A percentile compares a stretch with the other conserved stretches of the same genome.
Conservation (phyloP, 208 protist species). For the Leishmania gerbilli region DNA sequence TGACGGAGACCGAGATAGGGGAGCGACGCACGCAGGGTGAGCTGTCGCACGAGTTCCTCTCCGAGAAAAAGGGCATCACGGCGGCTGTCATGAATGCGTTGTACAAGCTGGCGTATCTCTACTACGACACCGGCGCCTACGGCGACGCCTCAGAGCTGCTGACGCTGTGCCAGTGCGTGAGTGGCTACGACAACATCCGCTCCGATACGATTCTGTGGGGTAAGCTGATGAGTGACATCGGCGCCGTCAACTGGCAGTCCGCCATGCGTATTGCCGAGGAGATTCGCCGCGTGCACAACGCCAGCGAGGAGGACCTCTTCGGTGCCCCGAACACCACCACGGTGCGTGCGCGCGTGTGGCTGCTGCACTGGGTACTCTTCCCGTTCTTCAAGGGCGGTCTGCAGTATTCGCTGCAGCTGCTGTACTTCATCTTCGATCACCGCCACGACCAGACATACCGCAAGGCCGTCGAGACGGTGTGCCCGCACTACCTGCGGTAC, state of each 20-base stretch:
- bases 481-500: slow-evolving; percentile 92
- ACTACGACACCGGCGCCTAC: slow-evolving; percentile 89
- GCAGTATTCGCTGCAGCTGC: slow-evolving; percentile 76
- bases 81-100: slow-evolving; percentile 66
- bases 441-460: slow-evolving; percentile 73
- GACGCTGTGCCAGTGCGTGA: slow-evolving; percentile 78
- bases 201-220: slow-evolving; percentile 80
- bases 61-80: slow-evolving; percentile 71
- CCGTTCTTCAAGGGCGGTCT: slow-evolving; percentile 91
- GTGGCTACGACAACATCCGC: slow-evolving; percentile 70
- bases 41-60: slow-evolving; percentile 73
- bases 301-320: slow-evolving; percentile 70
- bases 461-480: slow-evolving; percentile 85
- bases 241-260: slow-evolving; percentile 82
- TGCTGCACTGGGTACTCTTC: slow-evolving; percentile 93
- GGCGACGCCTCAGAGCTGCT: slow-evolving; percentile 83
- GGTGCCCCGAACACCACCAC: slow-evolving; percentile 62
- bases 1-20: slow-evolving; percentile 76
- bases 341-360: slow-evolving; percentile 76
- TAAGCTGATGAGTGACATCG: slow-evolving; percentile 86
- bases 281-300: slow-evolving; percentile 75
- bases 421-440: slow-evolving; percentile 86
- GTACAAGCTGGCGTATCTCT: slow-evolving; percentile 79
- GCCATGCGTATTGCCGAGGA: slow-evolving; percentile 73
- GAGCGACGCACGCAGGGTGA: slow-evolving; percentile 71